Evolutionary conservation across 768 basidiomycete species (phyloP).

Genomic region (Lentinus tigrinus): DNA sequence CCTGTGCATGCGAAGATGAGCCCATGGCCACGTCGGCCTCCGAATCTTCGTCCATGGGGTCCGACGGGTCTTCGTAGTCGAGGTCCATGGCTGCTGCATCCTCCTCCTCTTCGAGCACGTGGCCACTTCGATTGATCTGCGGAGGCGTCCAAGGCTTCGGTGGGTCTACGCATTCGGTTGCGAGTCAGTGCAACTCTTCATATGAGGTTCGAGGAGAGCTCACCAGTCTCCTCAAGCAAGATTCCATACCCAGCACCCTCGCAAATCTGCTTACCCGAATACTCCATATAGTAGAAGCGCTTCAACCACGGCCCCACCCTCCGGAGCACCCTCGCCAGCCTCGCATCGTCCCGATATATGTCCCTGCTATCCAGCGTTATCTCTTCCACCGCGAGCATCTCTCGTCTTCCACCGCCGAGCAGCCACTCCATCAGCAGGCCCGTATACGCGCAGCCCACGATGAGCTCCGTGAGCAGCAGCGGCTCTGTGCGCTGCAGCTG

Average conservation of each 20-base stretch:
- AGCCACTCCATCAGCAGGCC: conserved; percentile 1
- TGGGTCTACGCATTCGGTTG: too few relatives aligned
- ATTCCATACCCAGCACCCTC: background rate
- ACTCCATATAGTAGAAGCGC: background rate
- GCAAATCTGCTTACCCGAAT: background rate
- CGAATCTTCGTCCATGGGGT: background rate
- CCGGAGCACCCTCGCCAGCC: conserved; percentile 1
- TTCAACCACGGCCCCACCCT: conserved; percentile 3
- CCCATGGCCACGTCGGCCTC: background rate
- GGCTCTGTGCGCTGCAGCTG: background rate
- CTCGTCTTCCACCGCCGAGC: background rate
- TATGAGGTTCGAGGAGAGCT: too few relatives aligned
- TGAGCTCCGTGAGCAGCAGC: conserved; percentile 2
- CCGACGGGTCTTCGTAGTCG: background rate
- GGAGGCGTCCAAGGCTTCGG: background rate
- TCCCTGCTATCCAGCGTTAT: background rate
- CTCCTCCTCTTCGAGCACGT: background rate
- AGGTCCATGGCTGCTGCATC: background rate
- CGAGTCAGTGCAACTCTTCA: too few relatives aligned
- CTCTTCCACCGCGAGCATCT: background rate
- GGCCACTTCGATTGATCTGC: background rate
- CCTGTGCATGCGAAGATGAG: background rate
- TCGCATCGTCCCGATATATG: conserved; percentile 1
- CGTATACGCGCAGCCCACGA: background rate
- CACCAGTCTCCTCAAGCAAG: background rate